Evolutionary conservation across 345 rosid genomes (phyloP), one percentile per base, ranked within the genome.

Genomic region (Triadica sebifera): DNA sequence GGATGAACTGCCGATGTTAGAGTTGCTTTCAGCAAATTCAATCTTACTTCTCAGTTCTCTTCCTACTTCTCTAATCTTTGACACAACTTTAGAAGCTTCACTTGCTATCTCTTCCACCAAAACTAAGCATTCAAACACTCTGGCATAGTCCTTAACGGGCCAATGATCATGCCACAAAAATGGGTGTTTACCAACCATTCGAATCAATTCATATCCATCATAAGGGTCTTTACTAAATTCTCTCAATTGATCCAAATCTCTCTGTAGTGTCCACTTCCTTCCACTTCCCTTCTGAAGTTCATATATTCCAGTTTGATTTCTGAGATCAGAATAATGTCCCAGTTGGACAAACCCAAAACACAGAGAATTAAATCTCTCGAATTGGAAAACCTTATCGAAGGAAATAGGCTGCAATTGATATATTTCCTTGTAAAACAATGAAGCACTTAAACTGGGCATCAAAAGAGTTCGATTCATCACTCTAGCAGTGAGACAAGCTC

Each of bases 151-250:
- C 79, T 81, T 82, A 20, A 93, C 91, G 0, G 98, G 91, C 99
- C 99, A 95, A 77, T 95, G 99, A 80, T 95, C 99, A 19, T 95
- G 98, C 99, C 99, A 95, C 79, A 95, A 71, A 81, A 95, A 95
- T 0, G 99, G 96, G 70, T 93, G 93, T 80, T 95, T 95, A 39
- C 93, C 97, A 1, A 78, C 82, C 20, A 95, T 73, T 51, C 88
- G 87, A 64, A 93, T 84, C 47, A 87, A 89, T 82, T 95, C 96
- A 62, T 84, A 74, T 56, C 74, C 82, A 84, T 95, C 91, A 22
- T 77, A 70, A 0, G 87, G 73, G 49, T 85, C 83, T 64, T 72
- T 43, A 0, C 80, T 67, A 19, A 79, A 77, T 39, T 86, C 73
- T 70, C 67, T 85, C 84, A 95, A 24, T 47, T 93, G 99, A 46